Percentiles rank a stretch among this genome's conserved stretches.
Evolutionary conservation across 2,329 filamentous ascomycete genomes (phyloP).

Genomic region (Paecilomyces formosus): DNA sequence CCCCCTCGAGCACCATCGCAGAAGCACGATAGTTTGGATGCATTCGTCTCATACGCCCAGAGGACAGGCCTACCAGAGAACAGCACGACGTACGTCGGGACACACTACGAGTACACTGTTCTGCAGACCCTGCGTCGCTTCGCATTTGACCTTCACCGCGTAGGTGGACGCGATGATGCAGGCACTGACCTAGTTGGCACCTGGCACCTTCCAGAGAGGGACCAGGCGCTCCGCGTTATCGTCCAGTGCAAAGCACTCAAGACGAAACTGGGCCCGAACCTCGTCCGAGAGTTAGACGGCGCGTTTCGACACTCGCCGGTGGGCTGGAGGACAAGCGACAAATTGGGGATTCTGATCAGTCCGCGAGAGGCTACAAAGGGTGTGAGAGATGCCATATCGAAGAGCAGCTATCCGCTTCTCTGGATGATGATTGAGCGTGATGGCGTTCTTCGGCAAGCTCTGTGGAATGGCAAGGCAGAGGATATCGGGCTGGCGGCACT

Average conservation of each 20-base stretch:
- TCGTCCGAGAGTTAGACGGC: slow-evolving; percentile 49
- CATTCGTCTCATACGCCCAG: slow-evolving; percentile 34
- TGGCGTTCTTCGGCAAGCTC: slow-evolving; percentile 31
- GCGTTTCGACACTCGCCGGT: slow-evolving; percentile 65
- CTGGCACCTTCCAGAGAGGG: slow-evolving; percentile 35
- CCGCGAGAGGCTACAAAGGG: slow-evolving; percentile 68
- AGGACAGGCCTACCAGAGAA: slow-evolving; percentile 26
- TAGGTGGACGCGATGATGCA: slow-evolving; percentile 38
- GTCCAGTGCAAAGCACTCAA: slow-evolving; percentile 42
- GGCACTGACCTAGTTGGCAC: slow-evolving; percentile 41
- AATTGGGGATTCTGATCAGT: slow-evolving; percentile 65
- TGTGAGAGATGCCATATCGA: slow-evolving; percentile 62
- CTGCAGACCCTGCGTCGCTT: slow-evolving; percentile 30
- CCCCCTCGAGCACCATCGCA: slow-evolving; percentile 25
- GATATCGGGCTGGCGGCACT: slow-evolving; percentile 30
- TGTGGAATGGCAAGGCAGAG: slow-evolving; percentile 38
- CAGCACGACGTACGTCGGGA: slow-evolving; percentile 38
- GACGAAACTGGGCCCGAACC: slow-evolving; percentile 34
- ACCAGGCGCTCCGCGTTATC: slow-evolving; percentile 31
- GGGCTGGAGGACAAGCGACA: slow-evolving; percentile 59
- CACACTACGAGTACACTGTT: slow-evolving; percentile 41
- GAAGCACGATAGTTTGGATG: slow-evolving; percentile 28
- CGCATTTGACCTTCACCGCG: slow-evolving; percentile 33
- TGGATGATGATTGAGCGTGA: slow-evolving; percentile 44
- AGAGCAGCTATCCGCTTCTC: slow-evolving; percentile 63